Percentiles rank a stretch among this genome's conserved stretches.
These are phyloP conservation scores for Myxozyma sirexii DNA, from an alignment of 805 yeast genomes.

Conservation along the genomic window DNA sequence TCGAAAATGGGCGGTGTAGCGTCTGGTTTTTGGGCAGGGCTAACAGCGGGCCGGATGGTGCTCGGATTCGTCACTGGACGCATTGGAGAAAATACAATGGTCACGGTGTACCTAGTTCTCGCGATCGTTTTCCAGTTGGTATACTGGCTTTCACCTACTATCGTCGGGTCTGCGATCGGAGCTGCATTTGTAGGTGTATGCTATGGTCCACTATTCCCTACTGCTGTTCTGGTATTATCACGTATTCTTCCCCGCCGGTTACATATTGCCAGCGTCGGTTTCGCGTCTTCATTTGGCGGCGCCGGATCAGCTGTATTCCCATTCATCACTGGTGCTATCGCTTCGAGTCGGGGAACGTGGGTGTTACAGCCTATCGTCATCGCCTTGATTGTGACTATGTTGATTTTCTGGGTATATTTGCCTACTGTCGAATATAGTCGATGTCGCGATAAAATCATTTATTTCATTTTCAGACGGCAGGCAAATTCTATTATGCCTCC, in stretches of 20 bases:
- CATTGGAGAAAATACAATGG: conserved; percentile 42
- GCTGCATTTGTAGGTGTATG: conserved; percentile 57
- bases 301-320: conserved; percentile 81
- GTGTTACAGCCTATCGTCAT: conserved; percentile 30
- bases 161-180: conserved; percentile 51
- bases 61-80: conserved; percentile 48
- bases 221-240: conserved; percentile 66
- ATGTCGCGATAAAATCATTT: conserved; percentile 2
- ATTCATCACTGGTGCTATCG: conserved; percentile 58
- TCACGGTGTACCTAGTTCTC: conserved; percentile 43
- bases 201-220: conserved; percentile 74
- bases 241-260: conserved; percentile 61
- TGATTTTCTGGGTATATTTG: conserved; percentile 20
- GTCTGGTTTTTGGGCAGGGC: conserved; percentile 72
- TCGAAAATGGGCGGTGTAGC: conserved; percentile 61
- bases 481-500: conserved; percentile 1
- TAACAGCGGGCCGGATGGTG: conserved; percentile 63
- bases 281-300: conserved; percentile 78
- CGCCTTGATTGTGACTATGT: conserved; percentile 21
- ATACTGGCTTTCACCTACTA: conserved; percentile 53
- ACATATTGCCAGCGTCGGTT: conserved; percentile 70
- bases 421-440: conserved; percentile 23
- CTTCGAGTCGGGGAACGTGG: conserved; percentile 38
- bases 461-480: conserved; percentile 1
- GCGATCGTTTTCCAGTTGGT: conserved; percentile 48